Base-by-base conservation (phyloP, 2,329 filamentous ascomycete genomes). In the Akanthomyces lecanii region DNA sequence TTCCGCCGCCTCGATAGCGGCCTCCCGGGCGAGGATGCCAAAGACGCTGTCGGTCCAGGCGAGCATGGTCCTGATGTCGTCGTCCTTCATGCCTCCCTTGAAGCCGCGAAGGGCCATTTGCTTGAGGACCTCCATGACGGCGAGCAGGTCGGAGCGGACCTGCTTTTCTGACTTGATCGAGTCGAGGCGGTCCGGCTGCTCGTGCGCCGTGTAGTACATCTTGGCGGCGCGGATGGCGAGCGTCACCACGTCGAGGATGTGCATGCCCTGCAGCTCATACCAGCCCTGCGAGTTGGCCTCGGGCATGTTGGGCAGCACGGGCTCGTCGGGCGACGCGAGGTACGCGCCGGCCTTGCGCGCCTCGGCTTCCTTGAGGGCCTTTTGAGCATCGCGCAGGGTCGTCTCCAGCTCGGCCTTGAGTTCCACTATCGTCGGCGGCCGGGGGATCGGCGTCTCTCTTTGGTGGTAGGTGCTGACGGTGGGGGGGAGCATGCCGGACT, bases 401-500 rank as follows among this genome's bases (percentile, higher is more conserved):
- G 85, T 83, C 58, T 88, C 93, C 50, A 87, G 76, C 25, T 85
- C 81, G 18, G 75, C 70, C 71, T 94, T 90, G 63, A 99, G 83
- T 65, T 94, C 88, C 55, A 86, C 81, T 66, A 94, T 86, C 64
- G 95, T 90, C 10, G 95, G 95, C 45, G 93, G 91, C 57, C 90
- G 94, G 12, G 91, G 87, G 25, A 96, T 83, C 63, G 89, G 88
- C 70, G 92, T 91, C 65, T 91, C 89, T 68, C 90, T 89, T 71
- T 92, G 87, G 67, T 91, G 92, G 76, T 98, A 99, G 3, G 95
- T 99, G 81, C 93, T 97, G 47, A 94, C 92, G 0, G 95, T 99
- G 0, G 95, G 95, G n/a, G 95, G 94, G 4, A 97, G 86, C 86
- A 99, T 94, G 65, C 89, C 84, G 36, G 86, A 84, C 64, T 92